Base-by-base conservation (phyloP, 805 yeast genomes). In the Naumovozyma castellii region DNA sequence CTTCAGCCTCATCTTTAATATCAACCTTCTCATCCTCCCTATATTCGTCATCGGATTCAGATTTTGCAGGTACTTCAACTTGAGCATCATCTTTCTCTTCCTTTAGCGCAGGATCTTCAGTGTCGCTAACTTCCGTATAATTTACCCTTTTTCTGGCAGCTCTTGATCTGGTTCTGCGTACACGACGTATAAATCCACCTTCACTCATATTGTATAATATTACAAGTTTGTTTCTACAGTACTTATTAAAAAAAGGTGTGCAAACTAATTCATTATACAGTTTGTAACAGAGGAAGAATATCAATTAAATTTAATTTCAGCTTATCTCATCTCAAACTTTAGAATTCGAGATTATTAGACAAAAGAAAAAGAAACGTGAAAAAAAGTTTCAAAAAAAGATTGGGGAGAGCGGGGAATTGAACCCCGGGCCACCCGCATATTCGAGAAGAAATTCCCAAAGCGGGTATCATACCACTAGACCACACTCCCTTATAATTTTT, bases 71-170 rank as follows among this genome's bases (percentile, higher is more conserved):
- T 13, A 34, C 39, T 3, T 22, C 27, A 22, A 43, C 43, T 12
- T 45, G 36, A 10, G 44, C 48, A 9, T 48, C 60, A 10, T 51
- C 38, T 22, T 43, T 39, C 14, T 44, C 42, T 3, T 39, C 42
- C 22, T 43, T 40, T 4, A 34, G 32, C 8, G 38, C 27, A 3
- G 41, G 14, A 5, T 34, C 43, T n/a, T 37, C 47, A 13, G 16
- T 54, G 25, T 53, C 57, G 28, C 56, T 51, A 40, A 47, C 49
- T 37, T 64, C 69, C 3, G 54, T 61, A 38, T 64, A 65, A 31
- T 59, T 65, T 19, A 65, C 63, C 6, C 57, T 59, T 37, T 52
- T 51, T 31, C 50, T 57, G 2, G 64, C 47, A 13, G 49, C 40
- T 30, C 51, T 46, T 13, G 63, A 56, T 17, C 56, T 40, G 3